phyloP scores from a whole-genome alignment of 2,329 filamentous ascomycete genomes.

The Calonectria pteridis region DNA sequence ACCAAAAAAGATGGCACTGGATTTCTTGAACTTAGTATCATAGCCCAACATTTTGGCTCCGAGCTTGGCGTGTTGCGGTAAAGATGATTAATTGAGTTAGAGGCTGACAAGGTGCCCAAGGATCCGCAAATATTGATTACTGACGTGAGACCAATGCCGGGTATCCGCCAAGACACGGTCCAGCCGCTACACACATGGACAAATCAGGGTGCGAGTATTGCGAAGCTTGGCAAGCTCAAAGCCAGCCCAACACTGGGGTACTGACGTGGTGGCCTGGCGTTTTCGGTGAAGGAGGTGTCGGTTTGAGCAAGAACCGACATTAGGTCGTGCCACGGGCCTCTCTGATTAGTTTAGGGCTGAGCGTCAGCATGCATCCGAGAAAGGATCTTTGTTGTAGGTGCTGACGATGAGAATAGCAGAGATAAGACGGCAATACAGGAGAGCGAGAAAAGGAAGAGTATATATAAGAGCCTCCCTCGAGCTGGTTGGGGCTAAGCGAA shows the following conservation, averaged over 20 bases:
- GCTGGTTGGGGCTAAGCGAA: neutral
- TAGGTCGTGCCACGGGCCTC: neutral
- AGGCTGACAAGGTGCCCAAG: neutral
- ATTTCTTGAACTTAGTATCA: neutral
- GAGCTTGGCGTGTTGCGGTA: neutral
- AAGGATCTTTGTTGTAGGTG: neutral
- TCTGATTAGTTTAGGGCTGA: neutral
- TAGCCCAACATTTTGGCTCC: neutral
- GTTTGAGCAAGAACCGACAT: neutral
- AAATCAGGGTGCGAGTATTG: slow-evolving; percentile 11
- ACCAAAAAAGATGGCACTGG: slow-evolving; percentile 15
- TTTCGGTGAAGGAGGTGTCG: neutral
- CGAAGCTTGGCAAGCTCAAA: slow-evolving; percentile 1
- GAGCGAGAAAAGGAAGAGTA: neutral
- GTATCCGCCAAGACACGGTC: neutral
- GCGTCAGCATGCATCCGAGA: neutral
- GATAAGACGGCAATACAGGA: neutral
- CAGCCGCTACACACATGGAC: neutral
- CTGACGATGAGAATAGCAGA: neutral
- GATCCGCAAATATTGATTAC: neutral
- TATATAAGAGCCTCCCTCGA: neutral
- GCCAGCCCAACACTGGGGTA: neutral
- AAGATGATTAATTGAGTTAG: neutral
- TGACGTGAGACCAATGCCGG: slow-evolving; percentile 19
- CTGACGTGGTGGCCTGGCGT: neutral